Evolutionary conservation across 23 red algal species (phyloP), one percentile per base, ranked within the genome.

Genomic region (Gracilariopsis chorda): DNA sequence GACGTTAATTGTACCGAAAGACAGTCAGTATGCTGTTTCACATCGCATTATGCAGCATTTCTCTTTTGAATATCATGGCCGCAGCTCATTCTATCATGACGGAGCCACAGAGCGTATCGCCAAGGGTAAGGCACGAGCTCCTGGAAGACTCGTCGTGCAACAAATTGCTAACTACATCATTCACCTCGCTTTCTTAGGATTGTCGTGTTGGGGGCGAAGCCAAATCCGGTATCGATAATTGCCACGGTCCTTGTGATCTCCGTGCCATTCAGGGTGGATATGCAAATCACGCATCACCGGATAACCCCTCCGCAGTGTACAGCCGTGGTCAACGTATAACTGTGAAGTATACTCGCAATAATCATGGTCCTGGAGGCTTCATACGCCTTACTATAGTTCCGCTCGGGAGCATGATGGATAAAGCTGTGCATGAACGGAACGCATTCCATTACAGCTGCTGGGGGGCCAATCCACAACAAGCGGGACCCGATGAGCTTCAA

Each of bases 321-420:
- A 25, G 44, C 33, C 82, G 82, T 20, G 82, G 82, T 24, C 62
- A 86, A 27, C 40, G 40, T 34, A 65, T 86, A 13, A 69, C 62
- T 40, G 63, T 86, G n/a, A 86, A 86, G 20, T 86, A 86, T 28
- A 61, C 40, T 61, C 82, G 82, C n/a, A 92, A 92, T 47, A 92
- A 92, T 40, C 88, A 92, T 60, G 88, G 78, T 20, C 76, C 77
- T 49, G 77, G 77, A 20, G 88, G 88, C 46, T 92, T 92, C 35
- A 63, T 92, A 20, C 88, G 88, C 17, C 58, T 78, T 16, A 69
- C 88, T 21, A 21, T 92, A 0, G 88, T 92, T 49, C 88, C 88
- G n/a, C 25, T 92, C 14, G 59, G 39, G n/a, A 58, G 48, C 20
- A 92, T 76, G 78, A 83, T 77, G 63, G 63, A 82, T 30, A 70